Evolutionary conservation across 371 early-diverging fungal genomes (phyloP).

Genomic region (Circinella minor): DNA sequence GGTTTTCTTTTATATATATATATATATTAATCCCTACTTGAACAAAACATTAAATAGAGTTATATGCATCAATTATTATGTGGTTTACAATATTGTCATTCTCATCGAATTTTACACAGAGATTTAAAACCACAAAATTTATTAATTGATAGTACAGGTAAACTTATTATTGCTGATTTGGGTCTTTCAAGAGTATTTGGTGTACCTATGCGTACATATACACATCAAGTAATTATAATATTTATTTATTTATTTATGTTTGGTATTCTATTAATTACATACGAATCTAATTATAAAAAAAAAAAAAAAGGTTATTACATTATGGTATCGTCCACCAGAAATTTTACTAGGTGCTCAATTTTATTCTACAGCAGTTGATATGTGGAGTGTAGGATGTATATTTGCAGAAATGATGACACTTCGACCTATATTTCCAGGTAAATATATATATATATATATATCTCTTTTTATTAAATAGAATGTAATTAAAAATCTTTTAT

Average conservation of each 20-base stretch:
- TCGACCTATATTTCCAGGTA: conserved; percentile 86
- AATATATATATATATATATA: not conserved
- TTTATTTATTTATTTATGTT: no score
- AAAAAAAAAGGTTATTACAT: conserved; percentile 85
- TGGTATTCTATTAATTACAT: no score
- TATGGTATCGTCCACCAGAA: conserved; percentile 91
- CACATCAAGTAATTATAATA: conserved; percentile 76
- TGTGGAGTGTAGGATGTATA: conserved; percentile 86
- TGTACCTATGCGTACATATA: conserved; percentile 89
- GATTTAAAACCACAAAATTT: conserved; percentile 95
- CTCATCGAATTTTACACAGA: conserved; percentile 88
- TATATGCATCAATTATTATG: conserved; percentile 87
- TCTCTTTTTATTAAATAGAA: not conserved
- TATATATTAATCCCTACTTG: no score
- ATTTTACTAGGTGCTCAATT: conserved; percentile 71
- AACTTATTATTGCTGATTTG: conserved; percentile 94
- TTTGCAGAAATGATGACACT: conserved; percentile 92
- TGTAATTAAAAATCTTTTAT: not conserved
- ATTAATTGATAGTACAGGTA: conserved; percentile 88
- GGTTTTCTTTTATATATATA: no score
- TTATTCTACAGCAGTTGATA: conserved; percentile 76
- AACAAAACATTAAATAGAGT: conserved; percentile 64
- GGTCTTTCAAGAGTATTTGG: conserved; percentile 93
- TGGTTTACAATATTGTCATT: conserved; percentile 89
- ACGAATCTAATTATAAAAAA: no score